Base-by-base conservation (phyloP, 176 grass and related monocot genomes). In the Puccinellia tenuiflora region DNA sequence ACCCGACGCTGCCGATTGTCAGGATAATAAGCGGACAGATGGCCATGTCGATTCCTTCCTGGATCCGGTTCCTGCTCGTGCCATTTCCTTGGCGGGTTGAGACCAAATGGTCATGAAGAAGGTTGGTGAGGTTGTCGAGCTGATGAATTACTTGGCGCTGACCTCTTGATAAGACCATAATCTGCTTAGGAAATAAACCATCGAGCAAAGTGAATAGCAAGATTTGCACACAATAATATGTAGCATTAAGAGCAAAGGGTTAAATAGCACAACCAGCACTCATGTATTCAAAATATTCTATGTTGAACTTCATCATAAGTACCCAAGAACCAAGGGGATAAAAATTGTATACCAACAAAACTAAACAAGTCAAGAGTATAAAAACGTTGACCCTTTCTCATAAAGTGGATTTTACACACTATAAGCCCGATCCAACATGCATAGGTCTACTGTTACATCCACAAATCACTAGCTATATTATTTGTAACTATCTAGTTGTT, bases 141-240 rank as follows among this genome's bases (percentile, higher is more conserved):
- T 99, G 96, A 69, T 96, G 92, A 83, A 90, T 92, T 29, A 93
- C 84, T 77, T 99, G 96, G 15, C 93, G 88, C 69, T 99, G 96
- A 31, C 96, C 91, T 84, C 89, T 88, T 55, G 91, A 85, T 76
- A 96, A 87, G 69, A 80, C 79, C 78, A 81, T 80, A 43, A 99
- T 80, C 96, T 99, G 88, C 34, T 17, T 34, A 81, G 4, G 25
- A 70, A 79, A 93, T 14, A 72, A 87, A 83, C 43, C 62, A 70
- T 62, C 78, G 66, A 69, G 40, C 42, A 31, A 60, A 68, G 62
- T 39, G 60, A 22, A 84, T 48, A 14, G 9, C 30, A 40, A 70
- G 12, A 52, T 62, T 57, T 84, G 39, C 75, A 81, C 30, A 76
- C 59, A 69, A 80, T 15, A 55, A 30, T 55, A 50, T 47, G 48